phyloP scores from a whole-genome alignment of 192 early-diverging fungal species.

The Linnemannia elongata region DNA sequence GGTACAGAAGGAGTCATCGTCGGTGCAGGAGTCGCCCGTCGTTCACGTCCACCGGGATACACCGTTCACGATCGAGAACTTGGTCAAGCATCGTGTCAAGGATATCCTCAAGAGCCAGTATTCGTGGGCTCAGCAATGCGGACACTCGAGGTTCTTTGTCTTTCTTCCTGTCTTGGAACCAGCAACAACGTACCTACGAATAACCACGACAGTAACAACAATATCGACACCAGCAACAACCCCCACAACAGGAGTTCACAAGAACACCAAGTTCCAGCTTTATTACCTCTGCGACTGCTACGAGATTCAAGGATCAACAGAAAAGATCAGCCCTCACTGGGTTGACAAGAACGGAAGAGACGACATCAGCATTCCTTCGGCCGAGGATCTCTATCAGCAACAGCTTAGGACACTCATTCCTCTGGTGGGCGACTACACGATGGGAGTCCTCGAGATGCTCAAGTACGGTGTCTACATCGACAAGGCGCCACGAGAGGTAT shows the following conservation, averaged over 20 bases:
- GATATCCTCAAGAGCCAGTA: background rate
- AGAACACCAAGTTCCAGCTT: constrained; percentile 11
- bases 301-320: background rate
- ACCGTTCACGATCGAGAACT: background rate
- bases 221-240: no score
- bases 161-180: background rate
- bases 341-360: constrained; percentile 7
- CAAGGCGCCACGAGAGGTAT: background rate
- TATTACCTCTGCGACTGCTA: constrained; percentile 45
- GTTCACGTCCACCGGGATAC: no score
- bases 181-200: background rate
- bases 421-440: constrained; percentile 15
- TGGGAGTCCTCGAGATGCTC: constrained; percentile 37
- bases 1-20: background rate
- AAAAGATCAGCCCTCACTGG: background rate
- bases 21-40: no score
- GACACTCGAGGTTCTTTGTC: background rate
- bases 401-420: background rate
- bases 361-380: background rate
- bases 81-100: background rate
- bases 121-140: background rate
- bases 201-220: no score
- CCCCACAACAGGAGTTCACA: background rate
- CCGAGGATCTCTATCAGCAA: background rate
- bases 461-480: constrained; percentile 22